A percentile compares a stretch with the other conserved stretches of the same genome.
phyloP scores from a whole-genome alignment of 2,329 filamentous ascomycete genomes.

The Colletotrichum sp. region DNA sequence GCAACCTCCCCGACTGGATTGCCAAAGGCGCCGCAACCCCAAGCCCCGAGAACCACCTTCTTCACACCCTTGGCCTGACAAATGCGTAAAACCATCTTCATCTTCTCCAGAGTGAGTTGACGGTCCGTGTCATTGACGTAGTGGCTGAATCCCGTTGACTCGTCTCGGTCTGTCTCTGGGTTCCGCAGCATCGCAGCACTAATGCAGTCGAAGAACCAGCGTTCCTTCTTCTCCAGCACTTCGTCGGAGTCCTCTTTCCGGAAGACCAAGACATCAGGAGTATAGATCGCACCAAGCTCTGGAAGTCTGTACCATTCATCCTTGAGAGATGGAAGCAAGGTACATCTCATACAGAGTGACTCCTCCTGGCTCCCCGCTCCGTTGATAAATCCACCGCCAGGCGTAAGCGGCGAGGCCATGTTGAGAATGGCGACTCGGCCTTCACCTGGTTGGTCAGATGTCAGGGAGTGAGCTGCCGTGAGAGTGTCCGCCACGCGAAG shows the following conservation, averaged over 20 bases:
- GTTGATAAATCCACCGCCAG: slow-evolving; percentile 65
- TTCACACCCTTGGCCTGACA: slow-evolving; percentile 47
- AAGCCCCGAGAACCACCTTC: slow-evolving; percentile 64
- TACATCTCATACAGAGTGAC: slow-evolving; percentile 65
- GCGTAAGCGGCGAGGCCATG: slow-evolving; percentile 67
- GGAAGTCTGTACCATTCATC: slow-evolving; percentile 66
- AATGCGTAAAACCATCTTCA: slow-evolving; percentile 62
- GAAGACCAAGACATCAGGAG: slow-evolving; percentile 65
- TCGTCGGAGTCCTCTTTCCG: slow-evolving; percentile 40
- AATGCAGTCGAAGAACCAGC: slow-evolving; percentile 65
- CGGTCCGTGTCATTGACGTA: slow-evolving; percentile 54
- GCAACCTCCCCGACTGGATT: slow-evolving; percentile 67
- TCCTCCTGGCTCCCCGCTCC: slow-evolving; percentile 68
- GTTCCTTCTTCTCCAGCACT: slow-evolving; percentile 47
- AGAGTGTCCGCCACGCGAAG: slow-evolving; percentile 59
- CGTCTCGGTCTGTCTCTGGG: slow-evolving; percentile 53
- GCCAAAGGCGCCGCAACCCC: slow-evolving; percentile 69
- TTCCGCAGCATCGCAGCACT: slow-evolving; percentile 64
- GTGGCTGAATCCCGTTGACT: slow-evolving; percentile 29
- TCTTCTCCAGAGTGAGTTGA: slow-evolving; percentile 57
- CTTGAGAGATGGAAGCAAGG: slow-evolving; percentile 61
- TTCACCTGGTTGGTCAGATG: background rate
- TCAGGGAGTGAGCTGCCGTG: slow-evolving; percentile 49
- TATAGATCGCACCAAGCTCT: slow-evolving; percentile 60
- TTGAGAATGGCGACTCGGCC: slow-evolving; percentile 60